Percentiles rank a stretch among this genome's conserved stretches.
Evolutionary conservation across 202 grass and related monocot genomes (phyloP).

Genomic region (Zizania palustris): DNA sequence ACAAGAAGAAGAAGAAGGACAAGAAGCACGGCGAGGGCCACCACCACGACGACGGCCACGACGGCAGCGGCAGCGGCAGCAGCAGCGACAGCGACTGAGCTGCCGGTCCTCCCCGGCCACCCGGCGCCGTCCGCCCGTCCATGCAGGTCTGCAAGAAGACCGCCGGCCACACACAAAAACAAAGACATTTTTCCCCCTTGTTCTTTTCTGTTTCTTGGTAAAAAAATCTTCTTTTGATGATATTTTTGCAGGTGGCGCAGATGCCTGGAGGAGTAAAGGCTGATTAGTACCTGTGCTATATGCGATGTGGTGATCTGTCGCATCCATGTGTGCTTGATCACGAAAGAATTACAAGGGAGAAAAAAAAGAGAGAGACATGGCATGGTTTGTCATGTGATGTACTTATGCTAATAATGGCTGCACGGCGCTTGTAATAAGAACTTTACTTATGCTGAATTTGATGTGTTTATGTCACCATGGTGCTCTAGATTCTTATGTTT

Average conservation of each 20-base stretch:
- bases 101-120: neutral
- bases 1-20: constrained; percentile 75
- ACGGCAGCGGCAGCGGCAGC: constrained; percentile 70
- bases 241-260: neutral
- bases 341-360: neutral
- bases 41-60: constrained; percentile 48
- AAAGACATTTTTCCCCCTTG: neutral
- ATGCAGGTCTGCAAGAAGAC: neutral
- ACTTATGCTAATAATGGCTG: constrained; percentile 18
- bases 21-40: constrained; percentile 67
- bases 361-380: neutral
- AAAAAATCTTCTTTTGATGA: neutral
- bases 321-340: constrained; percentile 2
- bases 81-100: constrained; percentile 71
- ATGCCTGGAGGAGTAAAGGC: neutral
- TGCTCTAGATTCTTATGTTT: neutral
- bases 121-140: neutral
- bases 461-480: neutral
- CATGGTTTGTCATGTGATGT: constrained; percentile 21
- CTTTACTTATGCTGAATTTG: constrained; percentile 4
- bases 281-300: neutral
- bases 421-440: constrained; percentile 54
- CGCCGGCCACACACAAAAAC: neutral
- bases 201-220: neutral
- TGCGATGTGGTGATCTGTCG: neutral